Conservation (phyloP, 2,329 filamentous ascomycete species). For the Lecanicillium sp. region DNA sequence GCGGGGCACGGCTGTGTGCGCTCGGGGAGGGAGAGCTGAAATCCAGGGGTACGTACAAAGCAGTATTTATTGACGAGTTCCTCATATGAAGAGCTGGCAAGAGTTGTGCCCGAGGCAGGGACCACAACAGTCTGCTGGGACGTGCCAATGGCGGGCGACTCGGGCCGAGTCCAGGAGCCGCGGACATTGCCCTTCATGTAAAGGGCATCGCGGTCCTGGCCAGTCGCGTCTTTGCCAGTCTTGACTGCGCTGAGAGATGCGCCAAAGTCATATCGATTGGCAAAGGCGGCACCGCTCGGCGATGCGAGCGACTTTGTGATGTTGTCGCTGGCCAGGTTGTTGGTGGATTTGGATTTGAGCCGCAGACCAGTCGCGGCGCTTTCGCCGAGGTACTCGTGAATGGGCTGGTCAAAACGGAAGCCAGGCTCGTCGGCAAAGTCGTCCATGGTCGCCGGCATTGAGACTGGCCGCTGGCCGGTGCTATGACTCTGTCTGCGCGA, state of each 20-base stretch:
- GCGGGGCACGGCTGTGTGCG: slow-evolving; percentile 11
- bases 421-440: slow-evolving; percentile 62
- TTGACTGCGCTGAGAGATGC: slow-evolving; percentile 81
- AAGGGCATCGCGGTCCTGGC: slow-evolving; percentile 51
- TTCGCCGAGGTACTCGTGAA: slow-evolving; percentile 58
- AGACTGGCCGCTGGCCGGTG: slow-evolving; percentile 40
- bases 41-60: slow-evolving; percentile 77
- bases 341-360: slow-evolving; percentile 61
- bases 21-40: slow-evolving; percentile 14
- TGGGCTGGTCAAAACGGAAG: slow-evolving; percentile 50
- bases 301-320: slow-evolving; percentile 42
- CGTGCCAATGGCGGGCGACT: slow-evolving; percentile 16
- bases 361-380: slow-evolving; percentile 51
- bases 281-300: slow-evolving; percentile 67
- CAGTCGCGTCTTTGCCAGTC: slow-evolving; percentile 55
- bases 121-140: slow-evolving; percentile 11
- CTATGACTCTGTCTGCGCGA: slow-evolving; percentile 42
- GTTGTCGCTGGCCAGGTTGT: slow-evolving; percentile 57
- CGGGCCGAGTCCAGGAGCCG: slow-evolving; percentile 12
- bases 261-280: slow-evolving; percentile 91
- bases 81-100: slow-evolving; percentile 86
- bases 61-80: slow-evolving; percentile 98
- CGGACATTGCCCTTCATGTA: slow-evolving; percentile 45
- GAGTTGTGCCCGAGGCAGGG: slow-evolving; percentile 30
- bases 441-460: slow-evolving; percentile 53